phyloP scores from a whole-genome alignment of 2,329 filamentous ascomycete species.

The Lecanosticta acicola region DNA sequence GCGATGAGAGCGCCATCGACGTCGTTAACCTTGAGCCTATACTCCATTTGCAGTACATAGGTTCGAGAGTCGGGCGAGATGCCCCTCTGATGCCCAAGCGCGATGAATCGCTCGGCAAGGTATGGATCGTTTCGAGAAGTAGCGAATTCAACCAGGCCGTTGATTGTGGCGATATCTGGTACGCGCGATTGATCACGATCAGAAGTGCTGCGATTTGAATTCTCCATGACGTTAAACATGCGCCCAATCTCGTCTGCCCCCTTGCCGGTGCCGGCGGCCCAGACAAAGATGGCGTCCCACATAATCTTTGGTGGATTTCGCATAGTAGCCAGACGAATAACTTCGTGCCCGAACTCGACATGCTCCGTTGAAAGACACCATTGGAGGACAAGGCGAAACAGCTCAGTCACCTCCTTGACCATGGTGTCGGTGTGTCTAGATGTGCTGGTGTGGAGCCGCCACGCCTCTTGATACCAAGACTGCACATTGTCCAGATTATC shows the following conservation, averaged over 20 bases:
- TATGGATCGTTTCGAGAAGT: constrained; percentile 64
- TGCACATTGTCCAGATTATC: constrained; percentile 58
- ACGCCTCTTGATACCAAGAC: constrained; percentile 51
- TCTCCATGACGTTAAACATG: constrained; percentile 63
- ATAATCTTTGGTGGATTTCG: constrained; percentile 31
- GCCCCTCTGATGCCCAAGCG: constrained; percentile 58
- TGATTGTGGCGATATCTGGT: constrained; percentile 68
- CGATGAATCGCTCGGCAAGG: constrained; percentile 66
- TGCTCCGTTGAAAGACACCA: constrained; percentile 44
- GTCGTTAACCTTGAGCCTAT: constrained; percentile 68
- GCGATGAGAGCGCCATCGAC: constrained; percentile 62
- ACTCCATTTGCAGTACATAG: constrained; percentile 67
- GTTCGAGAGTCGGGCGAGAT: constrained; percentile 65
- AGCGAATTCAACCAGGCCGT: constrained; percentile 67
- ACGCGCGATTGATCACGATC: constrained; percentile 43
- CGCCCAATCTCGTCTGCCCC: constrained; percentile 65
- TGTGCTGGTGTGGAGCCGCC: constrained; percentile 2
- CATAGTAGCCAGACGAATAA: constrained; percentile 45
- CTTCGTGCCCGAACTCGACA: constrained; percentile 55
- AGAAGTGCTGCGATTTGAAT: constrained; percentile 19
- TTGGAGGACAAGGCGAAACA: constrained; percentile 11
- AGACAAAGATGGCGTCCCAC: constrained; percentile 70
- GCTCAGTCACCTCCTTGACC: not conserved
- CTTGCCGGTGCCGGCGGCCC: constrained; percentile 67
- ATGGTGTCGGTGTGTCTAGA: not conserved